phyloP scores from a whole-genome alignment of 352 stramenopile genomes.

The Phytophthora foliorum region DNA sequence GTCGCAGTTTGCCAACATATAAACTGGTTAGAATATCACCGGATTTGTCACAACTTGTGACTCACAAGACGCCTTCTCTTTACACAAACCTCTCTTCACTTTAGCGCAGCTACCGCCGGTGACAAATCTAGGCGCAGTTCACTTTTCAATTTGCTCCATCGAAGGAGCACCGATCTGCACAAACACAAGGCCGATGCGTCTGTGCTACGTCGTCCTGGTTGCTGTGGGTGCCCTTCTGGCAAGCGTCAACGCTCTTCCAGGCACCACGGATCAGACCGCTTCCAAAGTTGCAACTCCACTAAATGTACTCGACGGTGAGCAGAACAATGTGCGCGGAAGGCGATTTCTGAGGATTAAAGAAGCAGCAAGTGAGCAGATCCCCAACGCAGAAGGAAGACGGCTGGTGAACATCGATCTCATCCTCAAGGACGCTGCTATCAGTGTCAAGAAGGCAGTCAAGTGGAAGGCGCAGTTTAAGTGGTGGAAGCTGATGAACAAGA shows the following conservation, averaged over 20 bases:
- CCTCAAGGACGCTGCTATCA: constrained; percentile 7
- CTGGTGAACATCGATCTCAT: constrained; percentile 8
- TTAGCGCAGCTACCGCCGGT: too few relatives aligned
- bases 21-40: too few relatives aligned
- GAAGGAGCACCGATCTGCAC: too few relatives aligned
- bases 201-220: neutral
- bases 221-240: neutral
- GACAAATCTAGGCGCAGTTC: too few relatives aligned
- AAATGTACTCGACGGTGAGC: neutral
- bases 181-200: neutral
- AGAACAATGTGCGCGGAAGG: neutral
- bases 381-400: neutral
- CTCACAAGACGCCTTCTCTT: too few relatives aligned
- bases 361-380: neutral
- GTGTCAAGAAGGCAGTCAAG: neutral
- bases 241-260: neutral
- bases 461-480: constrained; percentile 4
- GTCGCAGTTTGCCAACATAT: too few relatives aligned
- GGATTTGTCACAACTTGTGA: too few relatives aligned
- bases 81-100: too few relatives aligned
- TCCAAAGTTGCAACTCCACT: neutral
- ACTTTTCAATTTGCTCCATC: too few relatives aligned
- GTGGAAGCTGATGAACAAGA: neutral
- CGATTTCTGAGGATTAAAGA: neutral
- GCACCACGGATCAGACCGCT: neutral